phyloP scores from a whole-genome alignment of 371 early-diverging fungal species.

The Nosema bombycis region DNA sequence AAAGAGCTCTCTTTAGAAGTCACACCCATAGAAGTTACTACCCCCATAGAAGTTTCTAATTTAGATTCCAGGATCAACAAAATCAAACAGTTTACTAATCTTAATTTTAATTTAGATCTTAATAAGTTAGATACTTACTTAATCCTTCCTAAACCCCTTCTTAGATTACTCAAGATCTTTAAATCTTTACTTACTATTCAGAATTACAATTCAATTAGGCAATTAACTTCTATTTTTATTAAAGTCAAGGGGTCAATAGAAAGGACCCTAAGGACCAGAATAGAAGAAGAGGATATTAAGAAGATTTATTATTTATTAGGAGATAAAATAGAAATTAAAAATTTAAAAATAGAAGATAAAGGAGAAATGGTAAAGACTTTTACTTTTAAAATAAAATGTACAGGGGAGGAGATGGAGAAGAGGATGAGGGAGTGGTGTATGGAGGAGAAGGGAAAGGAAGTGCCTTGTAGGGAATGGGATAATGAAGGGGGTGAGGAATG shows the following conservation, averaged over 20 bases:
- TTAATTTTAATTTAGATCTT: not conserved
- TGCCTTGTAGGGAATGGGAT: not conserved
- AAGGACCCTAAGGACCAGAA: constrained; percentile 35
- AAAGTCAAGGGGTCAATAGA: constrained; percentile 46
- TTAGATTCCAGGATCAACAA: not conserved
- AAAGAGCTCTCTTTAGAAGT: too few species aligned
- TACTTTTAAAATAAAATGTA: constrained; percentile 31
- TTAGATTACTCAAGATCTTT: constrained; percentile 37
- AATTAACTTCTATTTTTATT: constrained; percentile 36
- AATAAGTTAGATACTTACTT: not conserved
- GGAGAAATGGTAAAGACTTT: constrained; percentile 42
- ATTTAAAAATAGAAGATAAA: constrained; percentile 25
- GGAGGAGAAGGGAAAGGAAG: constrained; percentile 18
- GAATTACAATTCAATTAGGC: constrained; percentile 42
- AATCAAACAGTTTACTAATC: not conserved
- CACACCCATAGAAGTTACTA: too few species aligned
- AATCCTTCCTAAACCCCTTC: constrained; percentile 36
- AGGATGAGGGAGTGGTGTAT: constrained; percentile 21
- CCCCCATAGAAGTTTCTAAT: too few species aligned
- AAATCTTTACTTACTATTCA: constrained; percentile 40
- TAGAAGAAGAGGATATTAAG: constrained; percentile 40
- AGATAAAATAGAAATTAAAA: constrained; percentile 33
- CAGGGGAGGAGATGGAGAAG: constrained; percentile 29
- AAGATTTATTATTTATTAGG: constrained; percentile 30
- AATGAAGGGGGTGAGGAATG: not conserved